Percentiles rank a stretch among this genome's conserved stretches.
These are phyloP conservation scores for Xylaria sp. DNA, from an alignment of 2,329 filamentous ascomycete species.

Conservation along the genomic window DNA sequence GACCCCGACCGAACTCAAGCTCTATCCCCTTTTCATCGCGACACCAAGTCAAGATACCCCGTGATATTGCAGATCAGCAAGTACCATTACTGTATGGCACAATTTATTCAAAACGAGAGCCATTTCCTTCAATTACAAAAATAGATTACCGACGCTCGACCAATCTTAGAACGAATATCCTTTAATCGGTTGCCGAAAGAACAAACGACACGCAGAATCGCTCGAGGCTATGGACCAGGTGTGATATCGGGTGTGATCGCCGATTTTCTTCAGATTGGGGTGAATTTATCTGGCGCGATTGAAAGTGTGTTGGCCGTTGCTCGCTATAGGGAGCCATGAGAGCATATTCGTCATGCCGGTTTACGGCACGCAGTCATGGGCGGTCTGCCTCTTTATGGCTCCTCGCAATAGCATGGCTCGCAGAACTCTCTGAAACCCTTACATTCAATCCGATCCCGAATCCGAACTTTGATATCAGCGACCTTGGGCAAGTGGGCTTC, in stretches of 20 bases:
- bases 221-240: slow-evolving; percentile 40
- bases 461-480: slow-evolving; percentile 76
- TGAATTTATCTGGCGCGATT: slow-evolving; percentile 25
- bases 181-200: background rate
- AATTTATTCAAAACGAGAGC: slow-evolving; percentile 11
- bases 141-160: background rate
- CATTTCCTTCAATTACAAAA: slow-evolving; percentile 1
- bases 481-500: slow-evolving; percentile 82
- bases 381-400: slow-evolving; percentile 40
- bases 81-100: background rate
- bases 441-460: slow-evolving; percentile 67
- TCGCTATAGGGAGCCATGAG: slow-evolving; percentile 50
- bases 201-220: slow-evolving; percentile 16
- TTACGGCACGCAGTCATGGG: slow-evolving; percentile 45
- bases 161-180: background rate
- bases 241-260: slow-evolving; percentile 29
- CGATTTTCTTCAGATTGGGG: slow-evolving; percentile 35
- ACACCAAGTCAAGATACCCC: background rate
- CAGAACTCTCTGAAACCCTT: slow-evolving; percentile 55
- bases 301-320: slow-evolving; percentile 35
- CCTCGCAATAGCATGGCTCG: slow-evolving; percentile 49
- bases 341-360: slow-evolving; percentile 51
- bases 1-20: background rate
- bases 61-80: slow-evolving; percentile 1
- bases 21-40: background rate